Base-by-base conservation (phyloP, 2,329 filamentous ascomycete species). In the Cladophialophora immunda region DNA sequence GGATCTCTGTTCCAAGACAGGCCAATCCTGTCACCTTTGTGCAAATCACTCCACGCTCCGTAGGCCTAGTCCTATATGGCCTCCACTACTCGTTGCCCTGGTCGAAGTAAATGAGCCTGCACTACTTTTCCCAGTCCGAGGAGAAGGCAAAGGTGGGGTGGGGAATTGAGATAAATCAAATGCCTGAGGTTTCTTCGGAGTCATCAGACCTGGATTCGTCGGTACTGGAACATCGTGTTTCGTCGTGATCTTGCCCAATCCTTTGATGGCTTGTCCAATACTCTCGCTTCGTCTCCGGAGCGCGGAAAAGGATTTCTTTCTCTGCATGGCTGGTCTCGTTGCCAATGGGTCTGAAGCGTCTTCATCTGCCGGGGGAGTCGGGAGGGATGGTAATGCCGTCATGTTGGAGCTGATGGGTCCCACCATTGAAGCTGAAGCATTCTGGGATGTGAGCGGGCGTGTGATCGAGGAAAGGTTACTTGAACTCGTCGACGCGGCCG, bases 201-300 rank as follows among this genome's bases (percentile, higher is more conserved):
- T 68, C 57, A 58, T 30, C 22, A 64, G 4, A 19, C 30, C 45
- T 9, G 68, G 58, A 15, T 59, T 32, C 17, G 58, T 53, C 9
- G 64, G 66, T 52, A 67, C 22, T 7, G 68, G 66, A 22, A 60
- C 60, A 27, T 70, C 66, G 29, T 68, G 63, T 54, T 67, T 70
- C 6, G 66, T 66, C 19, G 50, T 62, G 32, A 58, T 62, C 53
- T 67, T 70, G 32, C 69, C 54, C 13, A 70, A 27, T n/a, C 69
- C 67, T 53, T 69, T 73, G 58, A 73, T 65, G 8, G 70, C 71
- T 58, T 73, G 70, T n/a, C 70, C 68, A 17, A 73, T 63, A 52
- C 71, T 73, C 47, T 70, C 70, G 47, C 71, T 72, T 36, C 71
- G 56, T 62, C 68, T 59, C 27, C 71, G 65, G 8, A 73, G 45